Evolutionary conservation across 2,329 filamentous ascomycete genomes (phyloP), one percentile per base, ranked within the genome.

Genomic region (Cytospora mali): DNA sequence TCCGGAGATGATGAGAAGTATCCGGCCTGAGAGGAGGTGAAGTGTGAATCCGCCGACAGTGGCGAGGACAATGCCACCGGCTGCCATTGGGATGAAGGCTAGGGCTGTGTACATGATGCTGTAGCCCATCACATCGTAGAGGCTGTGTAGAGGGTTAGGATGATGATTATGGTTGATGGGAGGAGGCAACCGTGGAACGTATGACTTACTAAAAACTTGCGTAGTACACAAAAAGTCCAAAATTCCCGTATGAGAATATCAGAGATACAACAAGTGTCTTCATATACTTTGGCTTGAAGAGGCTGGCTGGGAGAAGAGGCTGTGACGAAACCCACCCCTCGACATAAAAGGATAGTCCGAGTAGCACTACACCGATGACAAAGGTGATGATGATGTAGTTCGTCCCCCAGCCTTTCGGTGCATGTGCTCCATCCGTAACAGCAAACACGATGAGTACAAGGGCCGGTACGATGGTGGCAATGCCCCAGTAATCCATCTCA

Each of bases 251-350:
- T 0, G 84, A 79, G 68, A 90, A 85, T 55, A 91, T 83, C 11
- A 92, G 75, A 0, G 84, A 82, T 1, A 84, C 66, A 3, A 83
- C 77, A 18, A 93, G 74, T 0, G 88, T 81, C 35, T 80, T 84
- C 85, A 94, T 90, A 58, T 87, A 87, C 64, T 86, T 88, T 4
- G 89, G 84, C 23, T 78, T 76, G 75, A 95, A 93, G 27, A 94
- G 74, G 23, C 88, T 88, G 0, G 81, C 77, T 0, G 91, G 90
- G 0, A 95, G 76, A 1, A 95, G 76, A 0, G 91, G 91, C 57
- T 88, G 81, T 18, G 80, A 72, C 1, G 89, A 85, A 0, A 91
- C 81, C 84, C 86, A 90, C 0, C 87, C 87, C 75, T 95, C 89
- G 3, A 93, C 79, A 65, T 92, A 93, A 7, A 88, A 79, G 13